phyloP scores from a whole-genome alignment of 371 early-diverging fungal species.

The Mucor circinelloides region DNA sequence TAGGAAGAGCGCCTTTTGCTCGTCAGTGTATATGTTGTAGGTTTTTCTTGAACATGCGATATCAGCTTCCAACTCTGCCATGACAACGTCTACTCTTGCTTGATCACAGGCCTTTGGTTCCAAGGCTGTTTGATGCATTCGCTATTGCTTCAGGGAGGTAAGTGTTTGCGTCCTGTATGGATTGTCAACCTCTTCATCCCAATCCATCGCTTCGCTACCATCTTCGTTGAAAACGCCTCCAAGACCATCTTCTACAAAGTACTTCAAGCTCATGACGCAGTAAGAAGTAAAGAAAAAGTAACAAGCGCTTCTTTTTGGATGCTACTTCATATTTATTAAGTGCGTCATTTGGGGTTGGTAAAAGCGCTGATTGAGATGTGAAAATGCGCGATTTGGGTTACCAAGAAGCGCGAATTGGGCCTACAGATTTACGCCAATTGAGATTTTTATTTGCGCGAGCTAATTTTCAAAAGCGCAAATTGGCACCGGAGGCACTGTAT shows the following conservation, averaged over 20 bases:
- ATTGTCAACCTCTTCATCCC: slow-evolving; percentile 11
- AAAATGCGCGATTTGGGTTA: background rate
- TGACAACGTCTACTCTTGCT: background rate
- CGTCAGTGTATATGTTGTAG: slow-evolving; percentile 10
- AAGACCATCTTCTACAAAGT: slow-evolving; percentile 15
- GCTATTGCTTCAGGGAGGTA: background rate
- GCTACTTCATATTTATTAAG: background rate
- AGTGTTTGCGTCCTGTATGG: background rate
- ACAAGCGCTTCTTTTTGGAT: background rate
- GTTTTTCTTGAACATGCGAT: background rate
- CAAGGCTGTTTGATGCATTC: background rate
- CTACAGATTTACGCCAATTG: background rate
- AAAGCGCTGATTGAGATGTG: background rate
- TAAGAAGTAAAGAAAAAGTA: background rate
- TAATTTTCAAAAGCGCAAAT: background rate
- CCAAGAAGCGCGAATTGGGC: background rate
- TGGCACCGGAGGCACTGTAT: slow-evolving; percentile 3
- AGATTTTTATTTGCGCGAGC: too few relatives aligned
- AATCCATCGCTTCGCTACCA: slow-evolving; percentile 16
- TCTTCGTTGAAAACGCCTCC: slow-evolving; percentile 18
- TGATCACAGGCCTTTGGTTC: background rate
- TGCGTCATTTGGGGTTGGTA: background rate
- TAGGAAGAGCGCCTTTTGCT: slow-evolving; percentile 11
- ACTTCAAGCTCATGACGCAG: background rate
- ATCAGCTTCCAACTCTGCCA: background rate